Conservation (phyloP, 2,329 filamentous ascomycete genomes). For the Talaromyces pinophilus region DNA sequence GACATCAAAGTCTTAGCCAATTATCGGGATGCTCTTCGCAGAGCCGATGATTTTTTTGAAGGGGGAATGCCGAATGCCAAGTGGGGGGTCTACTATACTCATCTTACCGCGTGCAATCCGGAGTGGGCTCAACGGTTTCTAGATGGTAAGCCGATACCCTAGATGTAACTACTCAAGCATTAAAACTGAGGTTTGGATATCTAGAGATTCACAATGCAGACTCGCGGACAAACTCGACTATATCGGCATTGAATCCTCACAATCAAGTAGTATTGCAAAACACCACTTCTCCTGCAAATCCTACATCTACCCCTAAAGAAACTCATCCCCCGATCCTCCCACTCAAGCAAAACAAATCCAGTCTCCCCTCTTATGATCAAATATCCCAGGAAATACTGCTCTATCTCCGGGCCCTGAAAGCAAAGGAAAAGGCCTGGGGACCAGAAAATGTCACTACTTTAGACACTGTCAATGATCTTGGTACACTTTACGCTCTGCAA, state of each 20-base stretch:
- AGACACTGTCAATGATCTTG: slow-evolving; percentile 32
- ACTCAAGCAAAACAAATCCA: neutral
- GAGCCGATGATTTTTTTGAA: neutral
- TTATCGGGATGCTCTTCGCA: neutral
- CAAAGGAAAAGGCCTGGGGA: slow-evolving; percentile 9
- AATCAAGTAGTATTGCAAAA: neutral
- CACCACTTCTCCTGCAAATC: neutral
- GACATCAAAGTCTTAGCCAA: neutral
- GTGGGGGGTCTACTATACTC: neutral
- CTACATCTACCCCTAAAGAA: neutral
- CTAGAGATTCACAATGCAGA: neutral
- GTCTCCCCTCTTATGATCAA: neutral
- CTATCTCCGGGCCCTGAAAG: slow-evolving; percentile 9
- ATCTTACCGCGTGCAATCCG: neutral
- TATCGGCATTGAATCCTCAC: neutral
- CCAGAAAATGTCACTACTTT: slow-evolving; percentile 25
- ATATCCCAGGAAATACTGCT: neutral
- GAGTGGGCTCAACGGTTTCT: neutral
- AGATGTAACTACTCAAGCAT: neutral
- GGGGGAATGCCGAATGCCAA: neutral
- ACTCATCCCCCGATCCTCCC: neutral
- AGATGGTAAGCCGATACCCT: neutral
- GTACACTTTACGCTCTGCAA: slow-evolving; percentile 32
- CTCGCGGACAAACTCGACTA: neutral
- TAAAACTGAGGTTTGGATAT: neutral